Evolutionary conservation across 345 rosid genomes (phyloP), one percentile per base, ranked within the genome.

Genomic region (Dimocarpus longan): DNA sequence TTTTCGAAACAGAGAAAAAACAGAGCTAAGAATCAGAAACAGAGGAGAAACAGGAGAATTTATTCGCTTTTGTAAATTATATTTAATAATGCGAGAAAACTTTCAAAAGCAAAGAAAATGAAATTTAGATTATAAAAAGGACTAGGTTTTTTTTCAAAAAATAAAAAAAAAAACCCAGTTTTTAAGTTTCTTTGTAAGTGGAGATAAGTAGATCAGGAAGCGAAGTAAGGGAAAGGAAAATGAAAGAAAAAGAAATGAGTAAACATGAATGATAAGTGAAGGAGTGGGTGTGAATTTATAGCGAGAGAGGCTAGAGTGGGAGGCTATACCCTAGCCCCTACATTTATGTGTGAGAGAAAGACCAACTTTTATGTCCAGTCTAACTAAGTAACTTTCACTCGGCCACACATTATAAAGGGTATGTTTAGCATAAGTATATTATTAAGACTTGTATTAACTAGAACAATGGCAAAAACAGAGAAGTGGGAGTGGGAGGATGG

Each of bases 271-370:
- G 87, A 43, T 56, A 56, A 71, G 76, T 81, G 88, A 65, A 57
- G 75, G 81, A 72, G 44, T 22, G 77, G 60, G 76, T 73, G 62
- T 43, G 66, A 54, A 87, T 87, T 87, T 87, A 89, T 87, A 89
- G 83, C 4, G 4, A 76, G 40, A 76, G 54, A 18, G 59, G 70
- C 7, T 37, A 8, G 0, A 43, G 26, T 10, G 1, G 50, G 50
- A 59, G 39, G 4, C 1, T 13, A 21, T 48, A 13, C 28, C n/a
- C 70, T 1, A 32, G 37, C 66, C 32, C 5, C 10, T 18, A 46
- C 15, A 16, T 5, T 1, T 4, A 22, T 5, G 19, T 4, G 54
- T 15, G 59, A 62, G 54, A 5, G 42, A n/a, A 26, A 26, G 21
- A 18, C 19, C 6, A 13, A 40, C 26, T 66, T 73, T 78, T 57